These are phyloP conservation scores for Suillus americanus DNA, from an alignment of 768 basidiomycete species.

Conservation along the genomic window DNA sequence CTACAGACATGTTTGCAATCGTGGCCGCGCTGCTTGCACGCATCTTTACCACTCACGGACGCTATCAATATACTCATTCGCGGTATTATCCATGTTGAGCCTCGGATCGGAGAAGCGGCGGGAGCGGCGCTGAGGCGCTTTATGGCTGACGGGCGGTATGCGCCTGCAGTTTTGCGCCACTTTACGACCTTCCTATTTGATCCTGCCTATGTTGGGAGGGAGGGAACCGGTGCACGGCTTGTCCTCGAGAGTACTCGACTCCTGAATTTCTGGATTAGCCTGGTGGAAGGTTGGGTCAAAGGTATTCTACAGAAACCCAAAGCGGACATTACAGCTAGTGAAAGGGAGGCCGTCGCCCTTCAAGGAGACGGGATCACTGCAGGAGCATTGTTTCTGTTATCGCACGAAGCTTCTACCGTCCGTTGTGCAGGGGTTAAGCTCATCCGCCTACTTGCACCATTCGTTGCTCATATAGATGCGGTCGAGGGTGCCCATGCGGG, in stretches of 20 bases:
- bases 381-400: conserved; percentile 72
- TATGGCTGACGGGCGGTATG: conserved; percentile 57
- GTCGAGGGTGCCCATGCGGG: conserved; percentile 31
- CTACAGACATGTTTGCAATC: conserved; percentile 78
- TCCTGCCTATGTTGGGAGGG: conserved; percentile 58
- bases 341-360: conserved; percentile 40
- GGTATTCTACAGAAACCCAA: conserved; percentile 41
- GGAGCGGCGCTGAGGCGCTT: conserved; percentile 69
- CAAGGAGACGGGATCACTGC: conserved; percentile 66
- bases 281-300: conserved; percentile 70
- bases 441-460: conserved; percentile 52
- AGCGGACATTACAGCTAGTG: conserved; percentile 39
- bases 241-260: conserved; percentile 67
- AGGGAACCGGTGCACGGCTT: conserved; percentile 61
- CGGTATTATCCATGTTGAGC: conserved; percentile 85
- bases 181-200: conserved; percentile 77
- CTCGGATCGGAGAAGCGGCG: conserved; percentile 67
- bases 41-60: conserved; percentile 50
- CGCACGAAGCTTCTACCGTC: conserved; percentile 51
- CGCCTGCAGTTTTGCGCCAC: conserved; percentile 56
- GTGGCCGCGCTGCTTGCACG: conserved; percentile 79
- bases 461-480: conserved; percentile 45
- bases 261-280: conserved; percentile 68
- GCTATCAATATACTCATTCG: conserved; percentile 78
- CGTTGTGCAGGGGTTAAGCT: conserved; percentile 63